Conservation (phyloP, 176 grass and related monocot genomes). For the Chloris gayana region DNA sequence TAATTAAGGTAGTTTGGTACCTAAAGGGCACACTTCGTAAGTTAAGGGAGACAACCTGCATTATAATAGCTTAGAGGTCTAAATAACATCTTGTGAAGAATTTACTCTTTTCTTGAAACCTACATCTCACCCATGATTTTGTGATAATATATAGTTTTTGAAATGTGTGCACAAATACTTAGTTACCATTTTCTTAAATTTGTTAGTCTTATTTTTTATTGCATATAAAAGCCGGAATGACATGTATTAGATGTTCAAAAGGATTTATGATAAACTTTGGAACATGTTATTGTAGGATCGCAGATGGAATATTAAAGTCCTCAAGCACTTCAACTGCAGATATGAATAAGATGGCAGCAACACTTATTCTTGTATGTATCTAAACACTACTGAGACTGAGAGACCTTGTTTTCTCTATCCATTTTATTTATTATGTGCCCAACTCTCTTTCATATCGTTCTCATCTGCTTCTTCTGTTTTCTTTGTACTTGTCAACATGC, state of each 20-base stretch:
- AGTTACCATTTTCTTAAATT: not conserved
- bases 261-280: slow-evolving; percentile 7
- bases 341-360: slow-evolving; percentile 45
- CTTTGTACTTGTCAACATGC: not conserved
- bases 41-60: too few species aligned
- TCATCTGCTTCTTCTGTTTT: not conserved
- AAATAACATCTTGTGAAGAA: too few species aligned
- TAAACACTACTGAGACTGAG: not conserved
- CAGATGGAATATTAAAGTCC: slow-evolving; percentile 51
- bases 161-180: not conserved
- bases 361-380: slow-evolving; percentile 63
- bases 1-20: too few species aligned
- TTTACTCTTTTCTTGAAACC: too few species aligned
- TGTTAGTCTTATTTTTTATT: not conserved
- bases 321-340: slow-evolving; percentile 28
- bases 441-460: not conserved
- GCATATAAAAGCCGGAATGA: not conserved
- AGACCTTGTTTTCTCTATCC: not conserved
- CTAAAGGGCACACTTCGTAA: too few species aligned
- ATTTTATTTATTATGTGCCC: slow-evolving; percentile 14
- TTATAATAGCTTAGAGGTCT: too few species aligned
- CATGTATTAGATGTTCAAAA: not conserved
- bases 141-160: not conserved
- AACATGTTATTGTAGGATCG: slow-evolving; percentile 59
- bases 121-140: too few species aligned